Conservation (phyloP, 2,329 filamentous ascomycete species). For the Coleophoma cylindrospora region DNA sequence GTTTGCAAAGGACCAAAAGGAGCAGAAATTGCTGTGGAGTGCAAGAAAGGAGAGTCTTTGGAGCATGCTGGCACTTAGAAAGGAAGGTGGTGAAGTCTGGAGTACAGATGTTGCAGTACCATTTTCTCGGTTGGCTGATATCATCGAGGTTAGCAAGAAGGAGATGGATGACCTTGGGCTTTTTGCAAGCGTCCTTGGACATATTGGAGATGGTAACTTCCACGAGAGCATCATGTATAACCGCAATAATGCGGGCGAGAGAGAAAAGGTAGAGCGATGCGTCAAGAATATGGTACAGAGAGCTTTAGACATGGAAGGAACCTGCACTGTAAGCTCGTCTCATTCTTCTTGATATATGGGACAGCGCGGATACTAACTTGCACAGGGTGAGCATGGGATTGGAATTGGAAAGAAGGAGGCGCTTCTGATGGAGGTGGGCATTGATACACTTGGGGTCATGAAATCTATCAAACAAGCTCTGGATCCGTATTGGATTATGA, state of each 20-base stretch:
- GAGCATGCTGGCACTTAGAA: conserved; percentile 70
- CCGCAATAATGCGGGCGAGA: conserved; percentile 61
- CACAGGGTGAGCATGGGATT: conserved; percentile 71
- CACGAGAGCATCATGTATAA: conserved; percentile 91
- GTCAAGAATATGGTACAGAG: conserved; percentile 87
- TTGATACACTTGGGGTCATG: conserved; percentile 80
- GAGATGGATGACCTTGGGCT: conserved; percentile 82
- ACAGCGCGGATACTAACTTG: not conserved
- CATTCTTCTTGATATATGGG: conserved; percentile 1
- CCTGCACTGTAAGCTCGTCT: conserved; percentile 58
- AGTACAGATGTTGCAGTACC: conserved; percentile 83
- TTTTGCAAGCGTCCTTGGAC: conserved; percentile 83
- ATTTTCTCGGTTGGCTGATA: conserved; percentile 68
- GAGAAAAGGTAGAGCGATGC: conserved; percentile 70
- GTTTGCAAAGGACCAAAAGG: conserved; percentile 66
- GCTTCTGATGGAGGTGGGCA: conserved; percentile 72
- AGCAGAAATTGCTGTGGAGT: conserved; percentile 74
- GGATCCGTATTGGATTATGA: conserved; percentile 85
- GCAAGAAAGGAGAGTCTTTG: conserved; percentile 81
- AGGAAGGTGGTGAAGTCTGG: conserved; percentile 67
- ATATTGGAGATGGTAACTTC: conserved; percentile 93
- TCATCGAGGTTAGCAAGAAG: conserved; percentile 79
- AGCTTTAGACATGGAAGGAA: conserved; percentile 92
- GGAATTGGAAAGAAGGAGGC: conserved; percentile 83
- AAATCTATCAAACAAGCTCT: conserved; percentile 75